Base-by-base conservation (phyloP, 106 monocot species). In the Ottelia alismoides region DNA sequence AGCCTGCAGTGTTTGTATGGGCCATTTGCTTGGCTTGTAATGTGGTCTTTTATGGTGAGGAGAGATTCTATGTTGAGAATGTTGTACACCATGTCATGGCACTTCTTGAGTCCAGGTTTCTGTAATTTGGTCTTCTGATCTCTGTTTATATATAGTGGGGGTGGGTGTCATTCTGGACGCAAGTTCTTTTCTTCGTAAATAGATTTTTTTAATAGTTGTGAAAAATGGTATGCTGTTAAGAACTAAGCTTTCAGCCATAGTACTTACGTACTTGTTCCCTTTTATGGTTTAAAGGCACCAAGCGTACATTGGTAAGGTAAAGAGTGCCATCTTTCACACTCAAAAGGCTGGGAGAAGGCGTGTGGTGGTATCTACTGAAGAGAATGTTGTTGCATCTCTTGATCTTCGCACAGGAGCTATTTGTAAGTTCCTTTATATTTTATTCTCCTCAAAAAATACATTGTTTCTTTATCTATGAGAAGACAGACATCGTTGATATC, bases 271-370 rank as follows among this genome's bases (percentile, higher is more conserved):
- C n/a, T n/a, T n/a, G 3, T 53, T 53, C 26, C 16, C 29, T 55
- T 30, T 14, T 63, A 65, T 44, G 19, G 47, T 44, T 24, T 65
- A 26, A 54, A 98, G 98, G 98, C 82, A 98, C 60, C 78, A 85
- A 50, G 79, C 70, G 54, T 90, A 90, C 66, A 82, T 98, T 45
- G 98, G 98, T 22, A 86, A 86, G 65, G 85, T 86, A 55, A 98
- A 86, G 64, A 74, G 83, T n/a, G 85, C 98, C 55, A 70, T 98
- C 20, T 98, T 90, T 57, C 98, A 90, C 58, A 76, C 85, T 52
- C 98, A 90, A 28, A 98, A 98, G 61, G 69, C 85, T 21, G 98
- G 98, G 24, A 76, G 98, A 45, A 98, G 74, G 65, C 81, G 98
- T 22, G 85, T 90, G 7, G 73, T 98, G 5, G 82, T 90, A 11